Evolutionary conservation across 345 rosid genomes (phyloP), one percentile per base, ranked within the genome.

Genomic region (Acer saccharum): DNA sequence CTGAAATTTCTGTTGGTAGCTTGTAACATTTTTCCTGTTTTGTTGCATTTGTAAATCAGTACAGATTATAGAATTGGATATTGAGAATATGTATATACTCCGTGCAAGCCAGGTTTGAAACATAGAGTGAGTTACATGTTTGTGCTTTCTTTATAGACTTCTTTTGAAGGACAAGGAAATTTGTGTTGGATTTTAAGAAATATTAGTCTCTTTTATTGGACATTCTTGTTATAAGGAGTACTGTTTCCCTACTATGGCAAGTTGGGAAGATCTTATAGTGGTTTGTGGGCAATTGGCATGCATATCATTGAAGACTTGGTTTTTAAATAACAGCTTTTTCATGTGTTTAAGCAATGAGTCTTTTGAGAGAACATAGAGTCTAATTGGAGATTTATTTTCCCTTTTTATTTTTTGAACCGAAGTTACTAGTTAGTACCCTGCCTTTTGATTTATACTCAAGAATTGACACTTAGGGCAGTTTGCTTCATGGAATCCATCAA

Each of bases 311-410:
- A 61, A 23, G 41, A 61, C 63, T 46, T 74, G 43, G 39, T 25
- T 44, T 10, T 20, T 72, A 44, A 23, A n/a, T 73, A 63, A 9
- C 29, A 25, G 18, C 60, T 17, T 73, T 73, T 73, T 62, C 69
- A 16, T 63, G n/a, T 44, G 46, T 71, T 71, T 18, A 18, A 9
- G n/a, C 60, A 29, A 13, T 54, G 4, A 4, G 5, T 71, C 44
- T 52, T 57, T 6, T 23, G 17, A 50, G 44, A 72, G 23, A 41
- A 13, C 0, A 14, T 58, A 12, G 50, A 12, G 54, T 6, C 27
- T 10, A 18, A 3, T 23, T 0, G 18, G n/a, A 32, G 41, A 17
- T 54, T 29, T 0, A 8, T 72, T 60, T 20, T 21, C 39, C 16
- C 8, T 9, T 2, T 50, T 12, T 50, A 14, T 50, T 14, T 54